Base-by-base conservation (phyloP, 1,284 basidiomycete species). In the Pascua guehoae region DNA sequence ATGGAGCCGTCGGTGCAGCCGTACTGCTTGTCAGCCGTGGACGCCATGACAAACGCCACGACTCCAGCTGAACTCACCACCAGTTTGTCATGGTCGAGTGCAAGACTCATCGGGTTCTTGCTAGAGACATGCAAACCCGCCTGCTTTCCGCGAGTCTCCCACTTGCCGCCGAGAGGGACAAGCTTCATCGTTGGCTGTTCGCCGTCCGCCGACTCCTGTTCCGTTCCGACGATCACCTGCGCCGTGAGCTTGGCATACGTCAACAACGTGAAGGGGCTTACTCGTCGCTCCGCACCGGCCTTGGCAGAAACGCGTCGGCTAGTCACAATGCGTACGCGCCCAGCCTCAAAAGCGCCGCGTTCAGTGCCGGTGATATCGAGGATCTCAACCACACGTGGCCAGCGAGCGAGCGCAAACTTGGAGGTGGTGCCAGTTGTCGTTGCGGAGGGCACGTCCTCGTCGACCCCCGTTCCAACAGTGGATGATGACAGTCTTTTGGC, bases 251-350 rank as follows among this genome's bases (percentile, higher is more conserved):
- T 7, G 32, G 5, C 43, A 8, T 46, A 7, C 36, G 24, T 7
- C 24, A 32, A 1, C 36, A 17, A 5, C 5, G 16, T 14, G 1
- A 47, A n/a, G 17, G n/a, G n/a, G 52, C 72, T 71, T 18, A 78
- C 68, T 47, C 70, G 63, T 40, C 76, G 66, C 46, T 79, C 71
- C 1, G 75, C 72, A 1, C 77, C 77, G 4, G 70, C 58, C 8
- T 74, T 63, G 15, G 70, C 65, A 24, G 75, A 75, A 54, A 77
- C 73, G 5, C 78, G 59, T 5, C 73, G 76, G n/a, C 70, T 69
- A 5, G 71, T 70, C 7, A 77, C 72, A 8, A 79, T 66, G 38
- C 77, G 62, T 8, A 65, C 62, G 53, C 63, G 51, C 8, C 63
- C 56, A 1, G 65, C 61, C 54, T 71, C 69, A n/a, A 68, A 59